Base-by-base conservation (phyloP, 2,329 filamentous ascomycete genomes). In the Aspergillus pseudonomiae region DNA sequence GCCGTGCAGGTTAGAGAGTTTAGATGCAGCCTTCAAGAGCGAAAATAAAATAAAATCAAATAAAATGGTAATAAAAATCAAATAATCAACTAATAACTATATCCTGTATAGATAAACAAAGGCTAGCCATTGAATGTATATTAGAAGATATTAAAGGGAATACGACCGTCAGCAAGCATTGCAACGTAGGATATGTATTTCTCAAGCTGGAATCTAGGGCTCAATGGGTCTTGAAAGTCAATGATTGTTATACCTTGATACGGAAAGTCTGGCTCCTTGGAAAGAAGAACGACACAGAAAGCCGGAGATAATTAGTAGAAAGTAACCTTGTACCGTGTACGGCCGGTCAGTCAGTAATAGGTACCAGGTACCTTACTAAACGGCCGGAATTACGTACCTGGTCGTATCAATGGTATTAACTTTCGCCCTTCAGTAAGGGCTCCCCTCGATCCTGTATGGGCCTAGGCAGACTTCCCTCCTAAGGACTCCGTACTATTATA, bases 401-500 rank as follows among this genome's bases (percentile, higher is more conserved):
- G n/a, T 48, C n/a, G 55, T 41, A 54, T 41, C 30, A 28, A 62
- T 26, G 61, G 60, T 67, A 67, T 63, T 68, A 45, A 65, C 65
- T 69, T 67, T 67, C 60, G 32, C 59, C 52, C 60, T 63, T 64
- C 68, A 70, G 68, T 69, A 70, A 68, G 63, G 68, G 66, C 61
- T 41, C 19, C 50, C 57, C 54, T 56, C 54, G 48, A 24, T 46
- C 45, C 45, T 48, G 45, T 64, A 48, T 48, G 63, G 63, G 64
- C 64, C 65, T 62, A 62, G 60, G 62, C 60, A 59, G 52, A 65
- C 41, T 63, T 60, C 7, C 60, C 39, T n/a, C 3, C 39, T 4
- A 41, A n/a, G 19, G 9, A 9, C 39, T 41, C 57, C 58, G 46
- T 52, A 52, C 48, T 54, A 54, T n/a, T 36, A n/a, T 54, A 32